Evolutionary conservation across 2,329 filamentous ascomycete species (phyloP), one percentile per base, ranked within the genome.

Genomic region (Ceratocystis destructans): DNA sequence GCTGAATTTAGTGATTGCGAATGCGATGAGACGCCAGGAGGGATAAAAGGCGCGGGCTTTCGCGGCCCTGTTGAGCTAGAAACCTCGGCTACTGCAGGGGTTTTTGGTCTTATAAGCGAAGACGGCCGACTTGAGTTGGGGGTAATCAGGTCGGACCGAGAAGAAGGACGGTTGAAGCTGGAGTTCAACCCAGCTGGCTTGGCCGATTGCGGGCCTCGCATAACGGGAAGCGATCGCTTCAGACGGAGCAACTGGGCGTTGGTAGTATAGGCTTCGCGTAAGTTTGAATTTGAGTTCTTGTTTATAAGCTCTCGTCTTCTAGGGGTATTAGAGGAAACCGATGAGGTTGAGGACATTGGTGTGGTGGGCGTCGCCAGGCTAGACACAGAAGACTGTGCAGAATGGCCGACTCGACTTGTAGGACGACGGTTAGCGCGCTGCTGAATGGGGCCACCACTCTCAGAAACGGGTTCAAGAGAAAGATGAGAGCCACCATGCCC

Each of bases 391-490:
- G 86, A 86, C 71, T 90, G 86, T 17, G 85, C 77, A 10, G 85
- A 83, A 73, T 92, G 87, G 12, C 84, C 84, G 33, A 89, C 73
- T 66, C 87, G 82, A 2, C 87, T 89, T 69, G 84, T 83, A 53
- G 87, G 84, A 69, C 85, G 80, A 66, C 84, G 82, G 69, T 79
- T 80, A 17, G 78, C 77, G 68, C 81, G 83, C 53, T 73, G 70
- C 1, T 79, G 77, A 61, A 88, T 82, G 22, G 89, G 84, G 3
- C 86, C 90, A 63, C 91, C 91, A 70, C 86, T 91, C 76, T 97
- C 93, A 48, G 90, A 95, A 5, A 97, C 91, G 25, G 93, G 91
- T 73, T 96, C 93, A n/a, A 97, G 81, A 20, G 87, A 87, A 10
- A 88, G 88, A 70, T 85, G 83, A 4, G 86, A 83, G 64, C 87